Percentiles rank a stretch among this genome's conserved stretches.
phyloP scores from a whole-genome alignment of 2,329 filamentous ascomycete genomes.

The Grosmannia penicillata region DNA sequence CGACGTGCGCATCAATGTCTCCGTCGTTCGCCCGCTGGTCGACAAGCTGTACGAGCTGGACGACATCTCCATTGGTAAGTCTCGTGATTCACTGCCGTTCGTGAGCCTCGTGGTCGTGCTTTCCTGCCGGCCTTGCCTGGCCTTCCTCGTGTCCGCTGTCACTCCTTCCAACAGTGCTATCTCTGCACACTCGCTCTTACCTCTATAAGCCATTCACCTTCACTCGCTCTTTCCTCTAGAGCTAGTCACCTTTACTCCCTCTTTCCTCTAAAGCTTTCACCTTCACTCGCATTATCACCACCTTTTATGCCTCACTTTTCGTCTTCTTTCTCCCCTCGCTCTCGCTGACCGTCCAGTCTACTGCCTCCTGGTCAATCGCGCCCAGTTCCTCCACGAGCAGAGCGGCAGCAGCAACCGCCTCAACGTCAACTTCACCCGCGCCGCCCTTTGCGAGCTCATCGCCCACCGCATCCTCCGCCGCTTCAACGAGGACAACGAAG shows the following conservation, averaged over 20 bases:
- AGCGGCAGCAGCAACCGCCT: slow-evolving; percentile 61
- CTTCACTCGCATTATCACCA: too few species aligned
- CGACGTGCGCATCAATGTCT: slow-evolving; percentile 68
- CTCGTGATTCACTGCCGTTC: too few species aligned
- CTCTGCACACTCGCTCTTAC: too few species aligned
- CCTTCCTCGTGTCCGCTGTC: not conserved
- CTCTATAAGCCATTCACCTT: too few species aligned
- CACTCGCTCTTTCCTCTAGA: too few species aligned
- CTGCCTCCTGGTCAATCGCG: slow-evolving; percentile 68
- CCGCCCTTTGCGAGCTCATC: slow-evolving; percentile 66
- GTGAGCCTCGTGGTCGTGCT: too few species aligned
- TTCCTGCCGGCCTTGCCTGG: not conserved
- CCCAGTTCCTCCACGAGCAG: slow-evolving; percentile 67
- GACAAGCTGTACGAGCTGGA: slow-evolving; percentile 67
- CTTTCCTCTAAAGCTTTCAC: too few species aligned
- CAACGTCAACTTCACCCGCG: slow-evolving; percentile 66
- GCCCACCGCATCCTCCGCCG: slow-evolving; percentile 64
- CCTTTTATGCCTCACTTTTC: not conserved
- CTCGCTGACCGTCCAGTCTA: slow-evolving; percentile 37
- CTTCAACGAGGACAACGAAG: slow-evolving; percentile 64
- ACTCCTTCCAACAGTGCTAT: too few species aligned
- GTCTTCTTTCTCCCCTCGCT: not conserved
- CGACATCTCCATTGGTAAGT: slow-evolving; percentile 58
- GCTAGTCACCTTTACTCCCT: too few species aligned
- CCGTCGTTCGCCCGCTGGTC: slow-evolving; percentile 67